Evolutionary conservation across 495 filamentous ascomycete genomes (phyloP).

Genomic region (Emericellopsis terricola): DNA sequence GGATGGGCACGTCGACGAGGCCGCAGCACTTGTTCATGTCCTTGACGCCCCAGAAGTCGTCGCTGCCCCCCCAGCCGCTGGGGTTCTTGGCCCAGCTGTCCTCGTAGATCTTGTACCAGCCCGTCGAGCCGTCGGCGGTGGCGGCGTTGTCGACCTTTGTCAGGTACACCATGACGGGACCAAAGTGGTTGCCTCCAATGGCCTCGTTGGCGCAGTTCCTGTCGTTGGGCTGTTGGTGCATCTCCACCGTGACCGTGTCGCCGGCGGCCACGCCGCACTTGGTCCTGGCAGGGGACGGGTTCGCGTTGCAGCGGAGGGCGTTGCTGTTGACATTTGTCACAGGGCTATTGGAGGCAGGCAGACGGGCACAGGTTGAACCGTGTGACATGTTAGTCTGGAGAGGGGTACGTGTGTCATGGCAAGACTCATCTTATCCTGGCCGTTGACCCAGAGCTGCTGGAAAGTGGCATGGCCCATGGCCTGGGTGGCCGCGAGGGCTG

Average conservation of each 20-base stretch:
- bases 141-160: conserved; percentile 30
- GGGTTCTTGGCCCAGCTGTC: conserved; percentile 25
- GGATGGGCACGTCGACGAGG: conserved; percentile 27
- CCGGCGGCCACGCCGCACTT: conserved; percentile 31
- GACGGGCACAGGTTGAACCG: conserved; percentile 19
- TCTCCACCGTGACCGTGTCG: conserved; percentile 29
- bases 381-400: conserved; percentile 7
- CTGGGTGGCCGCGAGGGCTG: conserved; percentile 14
- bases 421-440: conserved; percentile 26
- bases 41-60: conserved; percentile 31
- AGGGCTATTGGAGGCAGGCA: conserved; percentile 26
- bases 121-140: conserved; percentile 20
- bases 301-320: conserved; percentile 23
- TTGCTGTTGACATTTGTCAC: conserved; percentile 20
- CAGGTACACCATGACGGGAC: conserved; percentile 34
- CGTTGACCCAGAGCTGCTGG: conserved; percentile 32
- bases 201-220: conserved; percentile 24
- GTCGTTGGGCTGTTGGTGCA: conserved; percentile 31
- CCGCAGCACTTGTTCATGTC: conserved; percentile 36
- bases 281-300: conserved; percentile 11
- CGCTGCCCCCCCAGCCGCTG: conserved; percentile 14
- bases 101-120: conserved; percentile 36
- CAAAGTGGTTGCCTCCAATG: conserved; percentile 30
- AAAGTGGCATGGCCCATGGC: conserved; percentile 30
- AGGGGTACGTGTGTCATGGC: neutral